Evolutionary conservation across 2,329 filamentous ascomycete species (phyloP).

Genomic region (Tympanopsis confertula): DNA sequence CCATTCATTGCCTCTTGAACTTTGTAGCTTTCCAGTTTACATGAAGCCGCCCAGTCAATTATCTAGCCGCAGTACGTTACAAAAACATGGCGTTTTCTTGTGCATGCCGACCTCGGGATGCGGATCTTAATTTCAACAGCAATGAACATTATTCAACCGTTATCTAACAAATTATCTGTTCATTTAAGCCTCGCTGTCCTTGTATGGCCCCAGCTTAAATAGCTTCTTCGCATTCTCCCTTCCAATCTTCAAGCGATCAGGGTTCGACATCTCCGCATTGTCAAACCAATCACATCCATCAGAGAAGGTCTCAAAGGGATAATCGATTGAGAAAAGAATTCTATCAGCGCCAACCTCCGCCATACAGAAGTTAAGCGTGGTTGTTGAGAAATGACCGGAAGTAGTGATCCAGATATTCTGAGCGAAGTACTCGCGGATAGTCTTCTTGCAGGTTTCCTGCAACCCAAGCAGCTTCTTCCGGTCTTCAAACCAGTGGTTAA

Average conservation of each 20-base stretch:
- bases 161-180: too few species aligned
- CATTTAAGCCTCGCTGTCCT: background rate
- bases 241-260: slow-evolving; percentile 10
- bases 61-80: too few species aligned
- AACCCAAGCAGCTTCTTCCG: slow-evolving; percentile 21
- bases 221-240: slow-evolving; percentile 10
- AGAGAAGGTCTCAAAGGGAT: slow-evolving; percentile 12
- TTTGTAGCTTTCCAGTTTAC: too few species aligned
- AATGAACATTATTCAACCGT: too few species aligned
- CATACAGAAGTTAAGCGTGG: slow-evolving; percentile 10
- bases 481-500: slow-evolving; percentile 26
- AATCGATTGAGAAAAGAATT: slow-evolving; percentile 12
- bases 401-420: slow-evolving; percentile 12
- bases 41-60: too few species aligned
- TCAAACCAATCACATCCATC: slow-evolving; percentile 13
- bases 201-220: slow-evolving; percentile 4
- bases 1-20: too few species aligned
- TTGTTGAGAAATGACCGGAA: slow-evolving; percentile 12
- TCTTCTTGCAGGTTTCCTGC: slow-evolving; percentile 1
- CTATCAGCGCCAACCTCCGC: slow-evolving; percentile 9
- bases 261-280: slow-evolving; percentile 4
- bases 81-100: too few species aligned
- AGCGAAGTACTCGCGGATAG: slow-evolving; percentile 10
- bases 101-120: too few species aligned
- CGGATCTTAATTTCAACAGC: too few species aligned